These are phyloP conservation scores for Camelina sativa DNA, from an alignment of 345 rosid genomes.

Conservation along the genomic window DNA sequence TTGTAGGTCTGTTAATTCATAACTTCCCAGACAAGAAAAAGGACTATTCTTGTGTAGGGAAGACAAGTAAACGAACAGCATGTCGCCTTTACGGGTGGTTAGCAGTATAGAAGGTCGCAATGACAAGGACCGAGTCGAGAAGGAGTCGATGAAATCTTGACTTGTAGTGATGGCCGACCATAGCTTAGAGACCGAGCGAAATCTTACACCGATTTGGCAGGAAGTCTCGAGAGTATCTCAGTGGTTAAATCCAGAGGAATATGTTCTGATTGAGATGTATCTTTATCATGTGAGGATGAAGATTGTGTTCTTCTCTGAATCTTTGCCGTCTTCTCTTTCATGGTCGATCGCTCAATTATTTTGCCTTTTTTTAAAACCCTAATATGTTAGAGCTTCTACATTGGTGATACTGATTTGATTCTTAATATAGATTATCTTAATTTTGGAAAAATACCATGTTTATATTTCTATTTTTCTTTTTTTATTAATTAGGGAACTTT, in stretches of 20 bases:
- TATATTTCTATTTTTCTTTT: too few relatives aligned
- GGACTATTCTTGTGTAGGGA: background rate
- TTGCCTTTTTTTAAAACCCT: too few relatives aligned
- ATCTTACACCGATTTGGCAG: background rate
- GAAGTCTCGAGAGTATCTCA: conserved; percentile 20
- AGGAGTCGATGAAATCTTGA: background rate
- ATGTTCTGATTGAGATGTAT: background rate
- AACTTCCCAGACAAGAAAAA: background rate
- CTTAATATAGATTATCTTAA: too few relatives aligned
- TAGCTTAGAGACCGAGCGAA: background rate
- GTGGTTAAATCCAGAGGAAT: conserved; percentile 7
- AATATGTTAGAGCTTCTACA: too few relatives aligned
- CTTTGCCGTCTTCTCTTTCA: background rate
- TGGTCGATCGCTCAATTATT: background rate
- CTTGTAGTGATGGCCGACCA: background rate
- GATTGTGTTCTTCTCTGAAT: background rate
- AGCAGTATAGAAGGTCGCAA: background rate
- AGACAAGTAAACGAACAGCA: background rate
- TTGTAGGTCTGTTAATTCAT: background rate
- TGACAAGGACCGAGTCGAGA: background rate
- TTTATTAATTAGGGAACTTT: too few relatives aligned
- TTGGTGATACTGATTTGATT: too few relatives aligned
- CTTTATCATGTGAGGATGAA: background rate
- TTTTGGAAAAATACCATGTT: too few relatives aligned
- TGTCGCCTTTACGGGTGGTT: background rate